These are phyloP conservation scores for Pezicula radicicola DNA, from an alignment of 2,329 filamentous ascomycete species.

Conservation along the genomic window DNA sequence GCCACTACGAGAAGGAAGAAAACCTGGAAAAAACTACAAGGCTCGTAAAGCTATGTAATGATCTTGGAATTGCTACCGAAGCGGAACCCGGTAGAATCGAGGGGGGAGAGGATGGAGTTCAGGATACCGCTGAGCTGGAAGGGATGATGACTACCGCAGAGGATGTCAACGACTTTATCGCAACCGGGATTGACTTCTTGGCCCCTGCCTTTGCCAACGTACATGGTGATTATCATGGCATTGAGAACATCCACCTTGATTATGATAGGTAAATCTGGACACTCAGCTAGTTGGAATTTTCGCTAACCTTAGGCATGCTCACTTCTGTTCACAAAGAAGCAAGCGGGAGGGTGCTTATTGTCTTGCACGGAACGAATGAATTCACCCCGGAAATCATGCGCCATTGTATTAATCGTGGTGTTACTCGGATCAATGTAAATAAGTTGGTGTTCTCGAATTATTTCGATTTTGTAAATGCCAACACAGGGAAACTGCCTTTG, in stretches of 20 bases:
- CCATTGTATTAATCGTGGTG: constrained; percentile 44
- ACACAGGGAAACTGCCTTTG: not conserved
- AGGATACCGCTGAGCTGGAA: constrained; percentile 5
- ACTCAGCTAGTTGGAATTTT: too few relatives aligned
- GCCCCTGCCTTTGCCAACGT: constrained; percentile 66
- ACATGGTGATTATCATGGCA: constrained; percentile 52
- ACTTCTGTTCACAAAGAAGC: constrained; percentile 27
- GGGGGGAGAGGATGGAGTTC: constrained; percentile 7
- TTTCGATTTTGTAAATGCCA: not conserved
- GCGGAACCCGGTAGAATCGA: too few relatives aligned
- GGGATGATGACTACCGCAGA: constrained; percentile 57
- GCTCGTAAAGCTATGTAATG: constrained; percentile 61
- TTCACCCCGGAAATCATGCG: constrained; percentile 45
- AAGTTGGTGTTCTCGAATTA: constrained; percentile 40
- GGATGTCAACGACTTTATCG: constrained; percentile 58
- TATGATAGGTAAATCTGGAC: too few relatives aligned
- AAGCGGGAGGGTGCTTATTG: constrained; percentile 38
- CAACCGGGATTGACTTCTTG: constrained; percentile 61
- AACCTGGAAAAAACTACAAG: constrained; percentile 63
- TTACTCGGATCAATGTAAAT: constrained; percentile 54
- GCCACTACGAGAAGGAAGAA: constrained; percentile 65
- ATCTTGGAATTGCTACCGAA: constrained; percentile 59
- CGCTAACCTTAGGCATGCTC: constrained; percentile 27
- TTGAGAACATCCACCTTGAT: constrained; percentile 4
- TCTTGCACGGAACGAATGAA: constrained; percentile 52